Evolutionary conservation across 129 eudicot species (phyloP).

Genomic region (Flaveria trinervia): DNA sequence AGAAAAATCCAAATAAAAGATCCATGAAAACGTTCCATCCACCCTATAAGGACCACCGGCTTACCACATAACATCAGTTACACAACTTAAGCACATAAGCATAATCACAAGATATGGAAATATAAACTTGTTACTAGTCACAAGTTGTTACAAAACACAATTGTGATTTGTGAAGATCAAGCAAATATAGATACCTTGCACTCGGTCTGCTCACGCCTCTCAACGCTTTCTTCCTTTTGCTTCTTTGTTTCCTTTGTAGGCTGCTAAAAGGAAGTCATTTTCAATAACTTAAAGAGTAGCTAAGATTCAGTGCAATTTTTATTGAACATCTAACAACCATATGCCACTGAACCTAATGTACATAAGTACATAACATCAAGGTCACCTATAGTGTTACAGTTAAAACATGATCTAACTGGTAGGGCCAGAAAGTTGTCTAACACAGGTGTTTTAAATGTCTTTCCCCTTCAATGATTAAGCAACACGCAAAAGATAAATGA

Average conservation of each 20-base stretch:
- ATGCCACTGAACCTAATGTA: no score
- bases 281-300: no score
- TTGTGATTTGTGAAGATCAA: neutral
- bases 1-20: neutral
- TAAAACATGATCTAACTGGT: slow-evolving; percentile 31
- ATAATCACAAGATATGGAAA: neutral
- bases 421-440: slow-evolving; percentile 78
- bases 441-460: slow-evolving; percentile 38
- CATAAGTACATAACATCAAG: no score
- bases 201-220: slow-evolving; percentile 33
- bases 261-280: neutral
- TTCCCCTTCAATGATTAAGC: slow-evolving; percentile 58
- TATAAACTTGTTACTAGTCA: neutral
- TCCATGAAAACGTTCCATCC: neutral
- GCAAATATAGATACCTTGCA: slow-evolving; percentile 64
- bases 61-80: slow-evolving; percentile 1
- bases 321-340: no score
- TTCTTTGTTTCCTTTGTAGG: neutral
- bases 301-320: no score
- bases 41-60: neutral
- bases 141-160: neutral
- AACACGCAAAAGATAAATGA: slow-evolving; percentile 59
- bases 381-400: no score
- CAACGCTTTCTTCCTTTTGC: neutral
- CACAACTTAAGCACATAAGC: slow-evolving; percentile 20